These are phyloP conservation scores for Bacterosira constricta DNA, from an alignment of 108 stramenopile species.

Conservation along the genomic window DNA sequence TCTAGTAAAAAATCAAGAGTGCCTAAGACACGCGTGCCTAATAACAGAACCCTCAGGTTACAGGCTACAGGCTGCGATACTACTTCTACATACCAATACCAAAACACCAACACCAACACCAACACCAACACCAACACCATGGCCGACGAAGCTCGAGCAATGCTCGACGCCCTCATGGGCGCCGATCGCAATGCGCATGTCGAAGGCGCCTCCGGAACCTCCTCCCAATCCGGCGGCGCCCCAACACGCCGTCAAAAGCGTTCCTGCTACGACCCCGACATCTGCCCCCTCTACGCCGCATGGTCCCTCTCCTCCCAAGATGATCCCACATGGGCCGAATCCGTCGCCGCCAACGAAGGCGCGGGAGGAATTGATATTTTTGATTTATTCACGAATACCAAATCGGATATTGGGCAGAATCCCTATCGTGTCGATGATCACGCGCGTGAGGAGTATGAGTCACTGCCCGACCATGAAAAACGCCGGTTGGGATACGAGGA, in stretches of 20 bases:
- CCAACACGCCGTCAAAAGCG: conserved; percentile 44
- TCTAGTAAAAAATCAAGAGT: no score
- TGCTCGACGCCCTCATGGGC: conserved; percentile 90
- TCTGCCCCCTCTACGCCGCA: conserved; percentile 86
- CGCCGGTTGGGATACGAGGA: conserved; percentile 78
- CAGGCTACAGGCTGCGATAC: no score
- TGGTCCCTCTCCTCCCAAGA: conserved; percentile 56
- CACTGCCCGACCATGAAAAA: conserved; percentile 73
- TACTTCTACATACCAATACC: no score
- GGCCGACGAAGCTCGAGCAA: conserved; percentile 75
- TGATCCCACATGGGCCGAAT: conserved; percentile 43
- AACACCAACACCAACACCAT: no score
- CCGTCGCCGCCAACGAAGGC: conserved; percentile 45
- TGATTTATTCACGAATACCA: conserved; percentile 90
- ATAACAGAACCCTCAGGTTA: no score
- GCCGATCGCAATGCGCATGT: conserved; percentile 80
- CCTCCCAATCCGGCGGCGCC: conserved; percentile 2
- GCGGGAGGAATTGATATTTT: conserved; percentile 77
- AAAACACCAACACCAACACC: no score
- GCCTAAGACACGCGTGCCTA: no score
- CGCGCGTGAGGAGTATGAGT: conserved; percentile 69
- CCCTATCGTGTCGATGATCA: conserved; percentile 67
- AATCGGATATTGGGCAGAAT: conserved; percentile 80
- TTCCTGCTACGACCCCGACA: conserved; percentile 83
- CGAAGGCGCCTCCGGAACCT: conserved; percentile 41